phyloP scores from a whole-genome alignment of 805 yeast genomes.

The Ogataea pilisensis region DNA sequence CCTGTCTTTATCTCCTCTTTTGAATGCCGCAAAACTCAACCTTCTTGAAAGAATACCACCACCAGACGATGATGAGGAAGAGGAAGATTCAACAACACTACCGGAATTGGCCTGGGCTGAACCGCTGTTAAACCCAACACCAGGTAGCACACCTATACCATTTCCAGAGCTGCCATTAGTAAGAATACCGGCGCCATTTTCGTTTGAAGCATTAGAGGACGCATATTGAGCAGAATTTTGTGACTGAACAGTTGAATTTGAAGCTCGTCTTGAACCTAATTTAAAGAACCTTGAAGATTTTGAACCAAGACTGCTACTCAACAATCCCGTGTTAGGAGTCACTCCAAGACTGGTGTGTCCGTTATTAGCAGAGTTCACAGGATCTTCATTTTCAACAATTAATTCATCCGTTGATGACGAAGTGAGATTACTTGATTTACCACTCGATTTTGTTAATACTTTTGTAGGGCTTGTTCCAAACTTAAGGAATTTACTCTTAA shows the following conservation, averaged over 20 bases:
- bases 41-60: constrained; percentile 22
- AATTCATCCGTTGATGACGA: constrained; percentile 11
- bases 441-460: constrained; percentile 20
- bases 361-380: background rate
- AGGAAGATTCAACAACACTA: constrained; percentile 1
- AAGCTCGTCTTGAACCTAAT: constrained; percentile 22
- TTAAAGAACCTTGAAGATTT: constrained; percentile 32
- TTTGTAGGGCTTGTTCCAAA: constrained; percentile 36
- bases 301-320: constrained; percentile 24
- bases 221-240: constrained; percentile 5
- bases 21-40: constrained; percentile 28
- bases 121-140: background rate
- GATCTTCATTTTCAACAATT: constrained; percentile 9
- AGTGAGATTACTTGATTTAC: constrained; percentile 11
- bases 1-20: constrained; percentile 27
- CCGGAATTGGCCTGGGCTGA: constrained; percentile 1
- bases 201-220: background rate
- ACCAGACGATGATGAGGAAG: constrained; percentile 10
- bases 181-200: background rate
- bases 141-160: background rate
- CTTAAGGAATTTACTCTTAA: constrained; percentile 33
- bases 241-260: constrained; percentile 14
- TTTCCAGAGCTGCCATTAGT: constrained; percentile 3
- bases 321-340: constrained; percentile 10
- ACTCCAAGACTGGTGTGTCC: background rate